Conservation (phyloP, 768 basidiomycete genomes). For the Favolaschia claudopus region DNA sequence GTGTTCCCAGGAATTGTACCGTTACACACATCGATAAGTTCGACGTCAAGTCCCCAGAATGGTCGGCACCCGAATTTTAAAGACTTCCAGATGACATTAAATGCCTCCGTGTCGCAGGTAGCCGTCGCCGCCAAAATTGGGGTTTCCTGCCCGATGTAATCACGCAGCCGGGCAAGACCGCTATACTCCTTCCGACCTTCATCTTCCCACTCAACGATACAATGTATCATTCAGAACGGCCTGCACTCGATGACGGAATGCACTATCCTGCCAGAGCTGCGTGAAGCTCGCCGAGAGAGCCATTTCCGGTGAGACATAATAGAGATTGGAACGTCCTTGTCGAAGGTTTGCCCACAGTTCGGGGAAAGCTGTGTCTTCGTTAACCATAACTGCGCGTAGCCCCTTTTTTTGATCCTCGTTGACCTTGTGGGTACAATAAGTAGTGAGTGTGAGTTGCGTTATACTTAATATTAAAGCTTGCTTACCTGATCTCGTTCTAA, state of each 20-base stretch:
- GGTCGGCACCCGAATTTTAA: no score
- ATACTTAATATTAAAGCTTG: neutral
- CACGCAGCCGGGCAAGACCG: neutral
- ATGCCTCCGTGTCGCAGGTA: neutral
- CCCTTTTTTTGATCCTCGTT: slow-evolving; percentile 15
- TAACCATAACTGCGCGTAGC: slow-evolving; percentile 13
- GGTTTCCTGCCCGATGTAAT: slow-evolving; percentile 2
- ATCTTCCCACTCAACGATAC: neutral
- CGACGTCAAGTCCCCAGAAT: no score
- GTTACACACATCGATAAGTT: no score
- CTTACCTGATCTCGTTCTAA: slow-evolving; percentile 27
- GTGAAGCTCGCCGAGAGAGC: neutral
- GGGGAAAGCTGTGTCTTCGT: slow-evolving; percentile 17
- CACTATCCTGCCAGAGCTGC: no score
- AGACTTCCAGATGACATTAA: no score
- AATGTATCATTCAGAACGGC: neutral
- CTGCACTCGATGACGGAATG: neutral
- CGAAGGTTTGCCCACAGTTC: neutral
- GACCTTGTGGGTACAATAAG: neutral
- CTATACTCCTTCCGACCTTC: neutral
- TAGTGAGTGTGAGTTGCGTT: no score
- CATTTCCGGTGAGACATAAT: neutral
- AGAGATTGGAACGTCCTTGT: neutral
- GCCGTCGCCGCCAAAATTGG: slow-evolving; percentile 1
- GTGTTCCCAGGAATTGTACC: no score